Evolutionary conservation across 1,284 basidiomycete genomes (phyloP), one percentile per base, ranked within the genome.

Genomic region (Apiotrichum laibachii): DNA sequence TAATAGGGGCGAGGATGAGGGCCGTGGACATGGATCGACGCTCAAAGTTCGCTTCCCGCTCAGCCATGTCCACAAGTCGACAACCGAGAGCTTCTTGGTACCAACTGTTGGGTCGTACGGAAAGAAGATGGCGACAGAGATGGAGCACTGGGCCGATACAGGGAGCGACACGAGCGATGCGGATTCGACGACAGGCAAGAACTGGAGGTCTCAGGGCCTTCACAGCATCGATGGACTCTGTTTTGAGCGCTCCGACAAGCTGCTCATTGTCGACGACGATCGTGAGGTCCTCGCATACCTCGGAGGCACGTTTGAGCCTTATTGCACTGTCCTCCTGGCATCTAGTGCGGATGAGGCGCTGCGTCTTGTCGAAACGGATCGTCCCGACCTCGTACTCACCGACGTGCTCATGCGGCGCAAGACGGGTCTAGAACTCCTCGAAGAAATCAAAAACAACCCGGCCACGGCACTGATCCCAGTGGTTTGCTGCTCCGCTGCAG

Each of bases 341-440:
- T 64, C 66, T 11, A 71, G 78, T 53, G 79, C 77, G 3, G 59
- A 71, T 34, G 72, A 78, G 40, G 80, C 76, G 0, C 63, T 79
- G 5, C 63, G 71, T 9, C 58, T 74, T 15, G 72, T 48, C 31
- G 43, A 50, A 72, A 10, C 55, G 64, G 53, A 26, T 34, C 55
- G 55, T 8, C 70, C 73, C 54, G 51, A 72, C 44, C 57, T 77
- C 15, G 75, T 76, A 49, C 51, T 76, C 9, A 64, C 65, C 22
- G 75, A 76, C 49, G 42, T 70, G n/a, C 74, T 77, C 68, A 80
- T 79, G 77, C 77, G 77, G 8, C 62, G 63, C 10, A 63, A 73
- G 64, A 65, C 57, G 3, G 73, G 73, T 0, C 22, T 69, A 34
- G 70, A 75, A 11, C 50, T 76, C 13, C 48, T 76, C 18, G 26